Conservation (phyloP, 2,329 filamentous ascomycete species). For the Pestalotiopsis sp. region DNA sequence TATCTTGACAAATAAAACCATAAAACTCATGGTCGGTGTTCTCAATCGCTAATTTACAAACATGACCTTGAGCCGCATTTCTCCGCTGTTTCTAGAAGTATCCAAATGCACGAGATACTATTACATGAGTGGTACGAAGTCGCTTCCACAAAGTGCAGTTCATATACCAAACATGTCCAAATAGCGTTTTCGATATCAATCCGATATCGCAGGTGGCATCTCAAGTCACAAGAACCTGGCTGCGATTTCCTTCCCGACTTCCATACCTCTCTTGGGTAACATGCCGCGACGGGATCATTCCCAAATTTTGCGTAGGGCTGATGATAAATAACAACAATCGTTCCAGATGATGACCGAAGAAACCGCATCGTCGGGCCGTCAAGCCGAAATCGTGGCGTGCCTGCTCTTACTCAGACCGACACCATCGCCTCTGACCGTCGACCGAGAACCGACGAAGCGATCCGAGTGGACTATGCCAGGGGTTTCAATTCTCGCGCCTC, state of each 20-base stretch:
- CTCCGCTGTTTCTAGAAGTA: too few species aligned
- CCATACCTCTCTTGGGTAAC: neutral
- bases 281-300: neutral
- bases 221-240: neutral
- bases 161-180: too few species aligned
- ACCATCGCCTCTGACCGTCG: neutral
- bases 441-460: neutral
- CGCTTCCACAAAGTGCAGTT: too few species aligned
- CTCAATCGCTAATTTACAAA: too few species aligned
- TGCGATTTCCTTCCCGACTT: neutral
- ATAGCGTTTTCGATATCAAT: too few species aligned
- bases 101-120: too few species aligned
- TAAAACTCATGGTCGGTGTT: too few species aligned
- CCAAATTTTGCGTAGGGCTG: neutral
- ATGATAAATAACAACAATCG: neutral
- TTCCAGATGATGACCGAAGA: neutral
- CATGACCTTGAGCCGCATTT: too few species aligned
- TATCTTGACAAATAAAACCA: too few species aligned
- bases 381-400: constrained; percentile 1
- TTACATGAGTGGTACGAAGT: too few species aligned
- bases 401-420: neutral
- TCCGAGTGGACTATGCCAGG: neutral
- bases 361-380: neutral
- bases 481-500: neutral
- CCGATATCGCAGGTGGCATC: neutral